Evolutionary conservation across 257 asterid genomes (phyloP).

Genomic region (Echium plantagineum): DNA sequence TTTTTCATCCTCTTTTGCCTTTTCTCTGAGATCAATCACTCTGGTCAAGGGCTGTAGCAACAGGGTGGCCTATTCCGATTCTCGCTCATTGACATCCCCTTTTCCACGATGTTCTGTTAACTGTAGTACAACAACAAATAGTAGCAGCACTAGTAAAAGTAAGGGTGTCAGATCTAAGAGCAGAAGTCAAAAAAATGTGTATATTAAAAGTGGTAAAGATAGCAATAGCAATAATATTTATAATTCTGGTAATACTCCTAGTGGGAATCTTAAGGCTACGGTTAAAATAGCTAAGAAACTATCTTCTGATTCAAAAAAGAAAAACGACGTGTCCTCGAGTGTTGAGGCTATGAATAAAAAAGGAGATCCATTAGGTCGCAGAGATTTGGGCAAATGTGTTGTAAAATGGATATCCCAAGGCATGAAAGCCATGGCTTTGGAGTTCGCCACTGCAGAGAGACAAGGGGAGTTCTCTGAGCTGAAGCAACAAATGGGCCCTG

Average conservation of each 20-base stretch:
- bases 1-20: background rate
- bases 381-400: slow-evolving; percentile 72
- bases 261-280: background rate
- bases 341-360: slow-evolving; percentile 38
- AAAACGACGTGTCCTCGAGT: slow-evolving; percentile 8
- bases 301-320: slow-evolving; percentile 5
- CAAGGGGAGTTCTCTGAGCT: slow-evolving; percentile 63
- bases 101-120: slow-evolving; percentile 10
- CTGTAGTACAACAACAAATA: slow-evolving; percentile 4
- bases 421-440: slow-evolving; percentile 83
- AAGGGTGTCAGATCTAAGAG: slow-evolving; percentile 22
- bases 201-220: background rate
- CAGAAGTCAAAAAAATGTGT: slow-evolving; percentile 10
- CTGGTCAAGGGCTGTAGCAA: slow-evolving; percentile 5
- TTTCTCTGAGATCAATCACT: slow-evolving; percentile 17
- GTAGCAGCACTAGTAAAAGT: background rate
- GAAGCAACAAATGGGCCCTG: slow-evolving; percentile 68
- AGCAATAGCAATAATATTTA: background rate
- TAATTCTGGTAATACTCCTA: background rate
- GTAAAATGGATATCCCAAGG: slow-evolving; percentile 77
- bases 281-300: background rate
- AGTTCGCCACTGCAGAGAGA: slow-evolving; percentile 54
- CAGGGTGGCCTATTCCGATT: background rate
- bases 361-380: slow-evolving; percentile 78
- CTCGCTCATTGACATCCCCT: slow-evolving; percentile 13